phyloP scores from a whole-genome alignment of 2,329 filamentous ascomycete genomes.

The Ceratocystiopsis minuta region DNA sequence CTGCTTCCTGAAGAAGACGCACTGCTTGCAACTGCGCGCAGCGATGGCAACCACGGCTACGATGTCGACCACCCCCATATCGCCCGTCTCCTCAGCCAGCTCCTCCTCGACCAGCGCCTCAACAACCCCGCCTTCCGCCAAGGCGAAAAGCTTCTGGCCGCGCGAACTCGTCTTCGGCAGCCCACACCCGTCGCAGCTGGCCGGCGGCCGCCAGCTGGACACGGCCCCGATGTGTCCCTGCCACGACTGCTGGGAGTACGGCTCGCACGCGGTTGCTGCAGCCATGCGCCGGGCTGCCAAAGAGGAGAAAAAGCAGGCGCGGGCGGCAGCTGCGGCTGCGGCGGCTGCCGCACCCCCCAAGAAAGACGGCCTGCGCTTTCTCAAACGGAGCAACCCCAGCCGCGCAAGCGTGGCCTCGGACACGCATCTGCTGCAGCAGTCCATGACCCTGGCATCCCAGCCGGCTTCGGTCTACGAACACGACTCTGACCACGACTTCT shows the following conservation, averaged over 20 bases:
- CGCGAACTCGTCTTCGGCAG: constrained; percentile 1
- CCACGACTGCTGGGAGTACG: constrained; percentile 7
- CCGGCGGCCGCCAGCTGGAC: constrained; percentile 4
- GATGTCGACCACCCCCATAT: background rate
- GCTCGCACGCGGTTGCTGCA: constrained; percentile 1
- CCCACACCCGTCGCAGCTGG: constrained; percentile 4
- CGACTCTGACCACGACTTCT: background rate
- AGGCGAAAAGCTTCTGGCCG: constrained; percentile 1
- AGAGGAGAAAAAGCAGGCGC: background rate
- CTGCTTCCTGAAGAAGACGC: no score
- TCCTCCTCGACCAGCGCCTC: constrained; percentile 1
- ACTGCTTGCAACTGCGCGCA: no score
- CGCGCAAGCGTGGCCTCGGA: constrained; percentile 6
- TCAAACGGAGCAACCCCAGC: constrained; percentile 4
- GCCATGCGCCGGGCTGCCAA: background rate
- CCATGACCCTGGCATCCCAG: background rate
- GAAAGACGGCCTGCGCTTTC: background rate
- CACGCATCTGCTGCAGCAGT: constrained; percentile 2
- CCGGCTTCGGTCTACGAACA: background rate
- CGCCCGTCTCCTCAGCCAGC: background rate
- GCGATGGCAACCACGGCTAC: no score
- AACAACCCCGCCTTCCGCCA: constrained; percentile 1
- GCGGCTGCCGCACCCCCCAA: no score
- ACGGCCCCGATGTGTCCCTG: constrained; percentile 8
- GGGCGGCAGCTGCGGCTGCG: no score